Percentiles rank a stretch among this genome's conserved stretches.
Evolutionary conservation across 441 rosid species (phyloP).

Genomic region (Populus tomentosa): DNA sequence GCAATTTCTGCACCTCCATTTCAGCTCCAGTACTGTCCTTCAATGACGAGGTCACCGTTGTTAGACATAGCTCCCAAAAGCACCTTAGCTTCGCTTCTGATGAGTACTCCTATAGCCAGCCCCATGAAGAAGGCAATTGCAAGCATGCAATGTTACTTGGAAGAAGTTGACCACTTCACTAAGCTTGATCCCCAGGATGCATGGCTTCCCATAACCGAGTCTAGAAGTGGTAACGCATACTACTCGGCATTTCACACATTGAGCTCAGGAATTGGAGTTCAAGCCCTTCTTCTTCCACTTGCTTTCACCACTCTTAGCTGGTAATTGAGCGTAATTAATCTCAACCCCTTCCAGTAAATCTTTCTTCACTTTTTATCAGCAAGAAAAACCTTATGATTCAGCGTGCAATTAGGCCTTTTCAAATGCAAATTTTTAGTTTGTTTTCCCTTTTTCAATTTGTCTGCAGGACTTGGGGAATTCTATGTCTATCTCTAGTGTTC

Average conservation of each 20-base stretch:
- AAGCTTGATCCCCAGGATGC: constrained; percentile 47
- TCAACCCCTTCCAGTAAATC: neutral
- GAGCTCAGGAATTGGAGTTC: constrained; percentile 49
- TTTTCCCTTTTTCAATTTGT: neutral
- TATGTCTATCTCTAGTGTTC: constrained; percentile 35
- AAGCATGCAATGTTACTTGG: constrained; percentile 36
- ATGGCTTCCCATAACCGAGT: constrained; percentile 71
- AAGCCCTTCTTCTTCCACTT: constrained; percentile 57
- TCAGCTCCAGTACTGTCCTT: constrained; percentile 26
- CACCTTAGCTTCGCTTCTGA: constrained; percentile 25
- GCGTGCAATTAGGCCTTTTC: neutral
- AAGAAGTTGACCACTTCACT: constrained; percentile 45
- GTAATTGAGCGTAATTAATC: constrained; percentile 19
- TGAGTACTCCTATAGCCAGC: constrained; percentile 36
- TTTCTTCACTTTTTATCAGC: neutral
- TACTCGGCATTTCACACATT: constrained; percentile 54
- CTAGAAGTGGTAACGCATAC: constrained; percentile 49
- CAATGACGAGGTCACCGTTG: constrained; percentile 34
- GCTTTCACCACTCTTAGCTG: constrained; percentile 52
- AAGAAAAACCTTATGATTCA: neutral
- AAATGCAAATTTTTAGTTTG: neutral
- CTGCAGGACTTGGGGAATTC: constrained; percentile 56
- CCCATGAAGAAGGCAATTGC: constrained; percentile 50
- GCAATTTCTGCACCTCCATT: constrained; percentile 33
- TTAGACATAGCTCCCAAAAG: constrained; percentile 32